Evolutionary conservation across 148 eudicot species (phyloP), one percentile per base, ranked within the genome.

Genomic region (Tetragonia tetragonoides): DNA sequence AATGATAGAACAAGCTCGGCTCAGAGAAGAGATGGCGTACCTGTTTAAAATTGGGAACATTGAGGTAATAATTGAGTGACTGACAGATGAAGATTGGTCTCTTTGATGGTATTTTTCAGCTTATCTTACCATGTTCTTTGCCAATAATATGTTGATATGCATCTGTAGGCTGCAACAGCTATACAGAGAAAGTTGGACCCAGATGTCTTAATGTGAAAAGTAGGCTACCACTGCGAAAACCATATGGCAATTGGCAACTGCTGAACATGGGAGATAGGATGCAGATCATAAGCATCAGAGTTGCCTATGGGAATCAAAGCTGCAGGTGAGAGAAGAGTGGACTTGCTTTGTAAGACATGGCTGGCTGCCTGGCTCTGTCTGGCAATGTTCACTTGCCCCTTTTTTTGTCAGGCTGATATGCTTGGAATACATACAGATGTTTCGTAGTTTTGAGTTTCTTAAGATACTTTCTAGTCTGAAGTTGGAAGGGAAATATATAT

Each of bases 1-100:
- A 78, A 95, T 95, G 98, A 92, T 86, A 87, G 96, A 95, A 77
- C 98, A 95, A 83, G 94, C 90, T 76, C 94, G 77, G 77, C 87
- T 95, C 75, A 87, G 87, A 81, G 98, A 95, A 84, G 96, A 95
- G 83, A 95, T 95, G 98, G 87, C 85, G 23, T 92, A 86, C 81
- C 86, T 88, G 81, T 92, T 75, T 88, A 95, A 92, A 84, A 83
- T 92, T 47, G 99, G 99, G 73, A 87, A 92, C 82, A 56, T 78
- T 63, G 97, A 95, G 97, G 99, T 95, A 81, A 87, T 70, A 54
- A 66, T 16, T 49, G 66, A 21, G 11, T 28, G 34, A 28, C 34
- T 28, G 34, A 28, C 34, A 44, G 57, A 49, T 46, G 9, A 4
- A 18, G 11, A 49, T 56, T 47, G 24, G 5, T 77, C n/a, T 5